phyloP scores from a whole-genome alignment of 768 basidiomycete species.

The Calvatia gigantea region DNA sequence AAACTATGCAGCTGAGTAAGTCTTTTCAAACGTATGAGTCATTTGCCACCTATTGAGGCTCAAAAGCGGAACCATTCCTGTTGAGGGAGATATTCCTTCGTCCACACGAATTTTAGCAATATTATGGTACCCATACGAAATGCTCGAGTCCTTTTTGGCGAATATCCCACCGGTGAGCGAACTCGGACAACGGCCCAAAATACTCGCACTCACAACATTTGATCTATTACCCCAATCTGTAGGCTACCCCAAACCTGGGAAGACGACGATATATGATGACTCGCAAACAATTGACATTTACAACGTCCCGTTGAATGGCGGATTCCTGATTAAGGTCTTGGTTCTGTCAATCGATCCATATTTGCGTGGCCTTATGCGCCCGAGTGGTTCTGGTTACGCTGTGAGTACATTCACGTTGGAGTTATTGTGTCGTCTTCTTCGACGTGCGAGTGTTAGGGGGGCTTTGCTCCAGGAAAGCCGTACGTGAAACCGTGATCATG shows the following conservation, averaged over 20 bases:
- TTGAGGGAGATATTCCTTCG: too few relatives aligned
- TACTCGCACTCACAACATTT: neutral
- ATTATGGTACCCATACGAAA: slow-evolving; percentile 23
- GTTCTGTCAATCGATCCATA: slow-evolving; percentile 43
- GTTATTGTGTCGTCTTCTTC: neutral
- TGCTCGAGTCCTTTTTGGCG: slow-evolving; percentile 25
- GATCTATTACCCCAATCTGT: neutral
- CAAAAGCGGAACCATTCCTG: too few relatives aligned
- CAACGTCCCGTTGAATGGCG: slow-evolving; percentile 38
- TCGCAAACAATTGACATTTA: slow-evolving; percentile 48
- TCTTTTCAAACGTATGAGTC: too few relatives aligned
- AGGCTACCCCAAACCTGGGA: slow-evolving; percentile 41
- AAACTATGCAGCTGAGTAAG: too few relatives aligned
- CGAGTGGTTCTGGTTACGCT: slow-evolving; percentile 23
- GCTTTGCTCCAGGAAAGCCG: slow-evolving; percentile 29
- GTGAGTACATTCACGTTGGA: slow-evolving; percentile 12
- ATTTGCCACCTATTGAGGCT: too few relatives aligned
- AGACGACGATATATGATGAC: slow-evolving; percentile 42
- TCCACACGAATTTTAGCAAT: too few relatives aligned
- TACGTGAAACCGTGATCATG: slow-evolving; percentile 17
- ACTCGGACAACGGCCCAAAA: neutral
- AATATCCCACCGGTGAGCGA: slow-evolving; percentile 20
- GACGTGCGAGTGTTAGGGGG: slow-evolving; percentile 7
- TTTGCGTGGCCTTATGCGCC: slow-evolving; percentile 37
- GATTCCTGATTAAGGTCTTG: slow-evolving; percentile 48